Base-by-base conservation (phyloP, 148 eudicot genomes). In the Drosera capensis region DNA sequence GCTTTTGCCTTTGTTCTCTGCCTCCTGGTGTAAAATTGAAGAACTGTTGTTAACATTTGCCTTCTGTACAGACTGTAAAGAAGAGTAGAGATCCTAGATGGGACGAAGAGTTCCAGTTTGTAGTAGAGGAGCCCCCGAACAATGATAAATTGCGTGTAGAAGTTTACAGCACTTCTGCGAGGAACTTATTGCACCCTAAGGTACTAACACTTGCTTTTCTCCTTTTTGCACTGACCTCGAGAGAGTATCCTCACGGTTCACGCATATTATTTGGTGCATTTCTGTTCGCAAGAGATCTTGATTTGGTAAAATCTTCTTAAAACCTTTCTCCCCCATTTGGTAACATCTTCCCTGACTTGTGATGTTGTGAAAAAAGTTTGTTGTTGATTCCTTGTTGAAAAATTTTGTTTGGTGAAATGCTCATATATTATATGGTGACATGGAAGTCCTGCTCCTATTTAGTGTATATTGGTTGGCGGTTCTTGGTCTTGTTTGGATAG, bases 1-100 rank as follows among this genome's bases (percentile, higher is more conserved):
- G n/a, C n/a, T n/a, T n/a, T n/a, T n/a, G 38, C 1, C 38, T 2
- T 6, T 34, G 38, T 34, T 6, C 14, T 34, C 6, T 7, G 14
- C 14, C 17, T 39, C n/a, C n/a, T 39, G 2, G 18, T 15, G 7
- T 3, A 39, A 8, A 39, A 2, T 39, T 39, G 8, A 14, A 39
- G 2, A 11, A 5, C n/a, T 39, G 18, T 39, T 39, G 1, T 7
- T 14, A 1, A n/a, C 1, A 1, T 39, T 18, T 41, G 43, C 4
- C 4, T 12, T 2, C 13, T 15, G 3, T 51, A 34, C 67, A 77
- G 92, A 72, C 69, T 40, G 36, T 81, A 16, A 81, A 71, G 76
- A 81, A 77, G 66, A 81, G 73, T 48, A 64, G 84, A 64, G 92
- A 81, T 62, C 84, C 92, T 9, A 74, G 84, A 52, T 81, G 92